Evolutionary conservation across 352 stramenopile genomes (phyloP).

Genomic region (Pythium periplocum): DNA sequence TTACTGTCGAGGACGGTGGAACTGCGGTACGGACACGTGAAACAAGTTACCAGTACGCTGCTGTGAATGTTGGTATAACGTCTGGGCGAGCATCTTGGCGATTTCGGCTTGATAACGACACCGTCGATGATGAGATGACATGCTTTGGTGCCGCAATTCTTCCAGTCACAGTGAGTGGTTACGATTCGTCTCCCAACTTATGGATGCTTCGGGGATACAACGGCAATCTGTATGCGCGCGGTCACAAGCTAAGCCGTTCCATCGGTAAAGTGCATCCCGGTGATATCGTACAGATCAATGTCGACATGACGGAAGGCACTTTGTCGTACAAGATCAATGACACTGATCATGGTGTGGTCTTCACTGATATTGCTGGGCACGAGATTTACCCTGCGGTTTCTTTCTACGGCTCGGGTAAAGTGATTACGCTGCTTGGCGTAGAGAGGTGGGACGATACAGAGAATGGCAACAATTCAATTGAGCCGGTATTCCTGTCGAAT

Average conservation of each 20-base stretch:
- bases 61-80: constrained; percentile 73
- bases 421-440: constrained; percentile 72
- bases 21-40: constrained; percentile 73
- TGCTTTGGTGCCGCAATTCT: constrained; percentile 89
- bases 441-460: constrained; percentile 74
- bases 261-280: constrained; percentile 88
- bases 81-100: constrained; percentile 81
- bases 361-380: constrained; percentile 74
- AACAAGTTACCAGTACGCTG: constrained; percentile 86
- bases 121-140: constrained; percentile 89
- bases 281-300: constrained; percentile 82
- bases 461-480: constrained; percentile 18
- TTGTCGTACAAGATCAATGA: constrained; percentile 89
- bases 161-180: constrained; percentile 83
- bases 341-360: constrained; percentile 82
- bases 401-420: constrained; percentile 87
- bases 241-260: constrained; percentile 77
- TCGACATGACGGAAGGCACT: constrained; percentile 86
- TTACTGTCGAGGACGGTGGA: constrained; percentile 73
- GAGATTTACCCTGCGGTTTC: constrained; percentile 85
- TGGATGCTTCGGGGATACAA: constrained; percentile 93
- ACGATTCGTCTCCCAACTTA: constrained; percentile 87
- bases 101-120: constrained; percentile 86
- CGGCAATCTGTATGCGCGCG: constrained; percentile 86
- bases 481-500: constrained; percentile 71